A percentile compares a stretch with the other conserved stretches of the same genome.
phyloP scores from a whole-genome alignment of 495 filamentous ascomycete species.

The Aspergillus homomorphus region DNA sequence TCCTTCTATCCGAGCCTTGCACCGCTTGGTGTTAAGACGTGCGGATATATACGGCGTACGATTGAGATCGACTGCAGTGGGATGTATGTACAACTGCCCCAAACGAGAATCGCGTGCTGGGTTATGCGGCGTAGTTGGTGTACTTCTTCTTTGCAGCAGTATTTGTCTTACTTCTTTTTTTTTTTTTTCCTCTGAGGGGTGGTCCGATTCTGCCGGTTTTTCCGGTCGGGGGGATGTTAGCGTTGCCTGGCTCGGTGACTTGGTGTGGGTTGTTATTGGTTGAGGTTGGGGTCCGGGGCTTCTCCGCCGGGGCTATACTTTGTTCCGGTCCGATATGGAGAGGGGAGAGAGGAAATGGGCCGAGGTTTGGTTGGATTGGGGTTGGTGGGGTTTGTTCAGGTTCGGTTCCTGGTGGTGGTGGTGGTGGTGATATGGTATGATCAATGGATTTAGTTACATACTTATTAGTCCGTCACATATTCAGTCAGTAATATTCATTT shows the following conservation, averaged over 20 bases:
- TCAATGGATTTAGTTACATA: neutral
- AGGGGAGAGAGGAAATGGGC: slow-evolving; percentile 1
- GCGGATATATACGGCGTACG: neutral
- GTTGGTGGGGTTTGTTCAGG: neutral
- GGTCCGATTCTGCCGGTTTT: neutral
- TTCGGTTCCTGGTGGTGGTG: too few relatives aligned
- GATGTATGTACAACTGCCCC: too few relatives aligned
- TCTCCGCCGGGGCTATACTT: slow-evolving; percentile 14
- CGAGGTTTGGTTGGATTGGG: slow-evolving; percentile 15
- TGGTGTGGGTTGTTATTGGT: slow-evolving; percentile 7
- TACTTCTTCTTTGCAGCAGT: neutral
- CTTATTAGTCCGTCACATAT: neutral
- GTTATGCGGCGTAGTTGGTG: slow-evolving; percentile 42
- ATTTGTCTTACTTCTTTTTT: neutral
- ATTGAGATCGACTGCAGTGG: neutral
- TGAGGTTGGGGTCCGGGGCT: neutral
- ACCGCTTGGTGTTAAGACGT: too few relatives aligned
- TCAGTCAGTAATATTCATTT: neutral
- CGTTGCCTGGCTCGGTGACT: neutral
- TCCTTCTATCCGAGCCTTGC: neutral
- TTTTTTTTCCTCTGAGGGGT: too few relatives aligned
- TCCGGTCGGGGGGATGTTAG: neutral
- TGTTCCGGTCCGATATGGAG: slow-evolving; percentile 15
- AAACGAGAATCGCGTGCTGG: slow-evolving; percentile 34
- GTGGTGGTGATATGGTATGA: too few relatives aligned